A percentile compares a stretch with the other conserved stretches of the same genome.
Evolutionary conservation across 2,329 filamentous ascomycete genomes (phyloP).

Genomic region (Exophiala aquamarina): DNA sequence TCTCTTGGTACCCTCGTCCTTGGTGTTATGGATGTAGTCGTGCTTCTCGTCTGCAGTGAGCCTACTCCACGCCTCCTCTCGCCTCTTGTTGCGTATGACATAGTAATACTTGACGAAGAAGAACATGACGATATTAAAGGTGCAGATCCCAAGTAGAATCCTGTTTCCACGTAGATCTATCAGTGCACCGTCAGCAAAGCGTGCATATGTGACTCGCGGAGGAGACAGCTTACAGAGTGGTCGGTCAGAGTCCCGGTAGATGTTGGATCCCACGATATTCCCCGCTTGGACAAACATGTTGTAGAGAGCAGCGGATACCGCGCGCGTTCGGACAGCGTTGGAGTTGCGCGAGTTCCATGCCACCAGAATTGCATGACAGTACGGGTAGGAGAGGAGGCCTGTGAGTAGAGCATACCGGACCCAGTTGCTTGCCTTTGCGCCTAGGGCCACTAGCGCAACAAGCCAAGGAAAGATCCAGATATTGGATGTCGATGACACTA

Average conservation of each 20-base stretch:
- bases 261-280: constrained; percentile 36
- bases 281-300: constrained; percentile 41
- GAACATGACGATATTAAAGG: constrained; percentile 48
- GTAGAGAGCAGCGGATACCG: constrained; percentile 39
- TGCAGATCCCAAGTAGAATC: constrained; percentile 53
- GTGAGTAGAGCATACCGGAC: constrained; percentile 52
- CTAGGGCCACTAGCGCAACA: constrained; percentile 51
- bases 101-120: constrained; percentile 42
- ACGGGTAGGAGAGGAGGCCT: constrained; percentile 53
- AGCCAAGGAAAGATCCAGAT: constrained; percentile 63
- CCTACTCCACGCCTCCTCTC: constrained; percentile 46
- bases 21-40: constrained; percentile 44
- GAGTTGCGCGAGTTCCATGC: constrained; percentile 62
- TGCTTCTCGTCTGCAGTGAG: constrained; percentile 49
- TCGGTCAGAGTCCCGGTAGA: constrained; percentile 53
- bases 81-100: constrained; percentile 47
- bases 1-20: constrained; percentile 49
- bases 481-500: constrained; percentile 50
- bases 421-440: constrained; percentile 46
- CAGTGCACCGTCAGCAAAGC: constrained; percentile 44
- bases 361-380: constrained; percentile 60
- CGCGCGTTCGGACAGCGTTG: constrained; percentile 58
- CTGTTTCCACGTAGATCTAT: constrained; percentile 54
- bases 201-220: too few species aligned
- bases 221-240: constrained; percentile 48